phyloP scores from a whole-genome alignment of 1,139 yeast species.

The Pneumocystis jirovecii region DNA sequence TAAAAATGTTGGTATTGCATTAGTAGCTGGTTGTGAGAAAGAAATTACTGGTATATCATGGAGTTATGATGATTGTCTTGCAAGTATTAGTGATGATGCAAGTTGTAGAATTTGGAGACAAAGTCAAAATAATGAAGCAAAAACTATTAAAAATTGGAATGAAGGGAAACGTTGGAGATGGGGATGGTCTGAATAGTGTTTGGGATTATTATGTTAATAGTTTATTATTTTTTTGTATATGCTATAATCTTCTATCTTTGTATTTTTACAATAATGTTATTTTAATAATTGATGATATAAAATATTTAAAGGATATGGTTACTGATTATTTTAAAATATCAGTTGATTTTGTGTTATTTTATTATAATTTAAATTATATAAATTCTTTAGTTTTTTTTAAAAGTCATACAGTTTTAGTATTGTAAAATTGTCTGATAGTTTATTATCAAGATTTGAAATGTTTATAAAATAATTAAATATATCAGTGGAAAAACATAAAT shows the following conservation, averaged over 20 bases:
- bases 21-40: background rate
- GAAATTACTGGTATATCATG: conserved; percentile 1
- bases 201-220: background rate
- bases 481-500: too few species aligned
- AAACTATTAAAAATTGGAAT: background rate
- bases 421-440: background rate
- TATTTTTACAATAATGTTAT: background rate
- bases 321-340: background rate
- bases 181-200: background rate
- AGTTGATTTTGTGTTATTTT: background rate
- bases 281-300: too few species aligned
- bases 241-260: background rate
- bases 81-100: conserved; percentile 2
- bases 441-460: too few species aligned
- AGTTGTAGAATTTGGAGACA: conserved; percentile 1
- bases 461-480: too few species aligned
- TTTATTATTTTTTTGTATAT: background rate
- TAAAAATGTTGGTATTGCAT: conserved; percentile 1
- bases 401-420: background rate
- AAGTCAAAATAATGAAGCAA: background rate
- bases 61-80: background rate
- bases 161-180: conserved; percentile 1
- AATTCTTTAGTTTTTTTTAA: background rate
- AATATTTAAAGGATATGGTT: background rate
- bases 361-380: background rate